Evolutionary conservation across 768 basidiomycete species (phyloP).

Genomic region (Russula sp.): DNA sequence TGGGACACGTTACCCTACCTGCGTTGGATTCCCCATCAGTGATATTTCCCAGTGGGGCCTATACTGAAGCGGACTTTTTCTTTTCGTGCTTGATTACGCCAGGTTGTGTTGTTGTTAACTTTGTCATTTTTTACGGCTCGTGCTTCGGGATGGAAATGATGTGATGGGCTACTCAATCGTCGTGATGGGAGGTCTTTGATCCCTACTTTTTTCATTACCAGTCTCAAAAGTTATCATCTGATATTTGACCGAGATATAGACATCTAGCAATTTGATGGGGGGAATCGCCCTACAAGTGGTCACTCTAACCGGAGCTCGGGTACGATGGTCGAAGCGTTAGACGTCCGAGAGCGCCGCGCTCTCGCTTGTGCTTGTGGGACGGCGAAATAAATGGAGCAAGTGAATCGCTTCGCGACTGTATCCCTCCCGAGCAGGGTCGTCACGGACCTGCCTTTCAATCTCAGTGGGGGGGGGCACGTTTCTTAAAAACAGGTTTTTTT

Average conservation of each 20-base stretch:
- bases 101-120: background rate
- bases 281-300: background rate
- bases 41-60: no score
- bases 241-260: background rate
- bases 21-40: no score
- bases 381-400: slow-evolving; percentile 42
- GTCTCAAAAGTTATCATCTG: background rate
- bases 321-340: background rate
- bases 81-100: background rate
- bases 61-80: background rate
- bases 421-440: slow-evolving; percentile 50
- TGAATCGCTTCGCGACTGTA: slow-evolving; percentile 65
- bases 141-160: background rate
- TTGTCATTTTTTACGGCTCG: background rate
- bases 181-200: background rate
- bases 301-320: background rate
- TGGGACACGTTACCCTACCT: no score
- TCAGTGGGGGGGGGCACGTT: background rate
- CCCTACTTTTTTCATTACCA: background rate
- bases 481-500: background rate
- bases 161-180: background rate
- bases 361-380: background rate
- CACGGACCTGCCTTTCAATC: slow-evolving; percentile 39
- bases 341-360: background rate
- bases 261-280: no score